Evolutionary conservation across 208 protist genomes (phyloP), one percentile per base, ranked within the genome.

Genomic region (Trypanosoma grayi): DNA sequence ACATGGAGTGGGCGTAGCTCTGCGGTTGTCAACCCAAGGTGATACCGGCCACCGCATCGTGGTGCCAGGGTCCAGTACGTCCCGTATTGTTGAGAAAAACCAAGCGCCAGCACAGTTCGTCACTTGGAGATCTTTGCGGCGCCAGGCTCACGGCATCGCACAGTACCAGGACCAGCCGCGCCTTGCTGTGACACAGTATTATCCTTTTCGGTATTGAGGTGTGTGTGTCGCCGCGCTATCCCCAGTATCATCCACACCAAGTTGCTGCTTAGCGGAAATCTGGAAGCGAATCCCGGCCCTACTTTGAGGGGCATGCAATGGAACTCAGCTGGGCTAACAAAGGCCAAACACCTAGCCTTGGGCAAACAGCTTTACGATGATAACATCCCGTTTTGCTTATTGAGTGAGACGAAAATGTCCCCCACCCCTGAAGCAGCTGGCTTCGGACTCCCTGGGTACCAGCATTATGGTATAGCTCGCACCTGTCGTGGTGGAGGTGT

Each of bases 231-330:
- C 5, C 39, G 22, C 47, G 18, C 53, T 14, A 18, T 47, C 53
- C 44, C 37, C 39, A 59, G 53, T 33, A 34, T 33, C 24, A 47
- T 33, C 24, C 13, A 13, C 34, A 13, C 9, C 34, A 39, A 24
- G 6, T 53, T 54, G 18, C 31, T 63, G 31, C 14, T 63, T 0
- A 52, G 45, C 25, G 45, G 55, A 18, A 37, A 39, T 51, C 41
- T 60, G 27, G 55, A 60, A 27, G 30, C 13, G 22, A 60, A 51
- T 45, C 52, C 52, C 6, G 52, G 52, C 24, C 52, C 52, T 43
- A n/a, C 24, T 8, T n/a, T 45, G 1, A 25, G 52, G 13, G 52
- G 52, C 28, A 14, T 10, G n/a, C 52, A 58, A 27, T 58, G 52
- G 52, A 58, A 60, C 55, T 10, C 28, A 7, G 37, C 41, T 16